Base-by-base conservation (phyloP, 192 early-diverging fungal species). In the Endogone sp. region DNA sequence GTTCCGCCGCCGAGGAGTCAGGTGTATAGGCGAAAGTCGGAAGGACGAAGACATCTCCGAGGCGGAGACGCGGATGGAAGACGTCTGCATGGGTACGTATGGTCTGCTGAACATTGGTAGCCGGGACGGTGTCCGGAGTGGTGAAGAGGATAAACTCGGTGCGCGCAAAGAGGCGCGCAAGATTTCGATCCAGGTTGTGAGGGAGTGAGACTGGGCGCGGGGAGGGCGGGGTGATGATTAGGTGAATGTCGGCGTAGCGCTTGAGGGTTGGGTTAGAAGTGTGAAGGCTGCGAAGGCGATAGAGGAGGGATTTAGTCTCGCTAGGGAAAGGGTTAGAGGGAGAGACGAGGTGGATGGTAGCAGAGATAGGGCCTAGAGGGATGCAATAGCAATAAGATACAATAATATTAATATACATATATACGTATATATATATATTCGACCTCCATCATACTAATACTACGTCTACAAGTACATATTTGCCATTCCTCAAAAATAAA, bases 101-200 rank as follows among this genome's bases (percentile, higher is more conserved):
- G 3, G 80, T 83, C 25, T 69, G 65, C 2, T 60, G 66, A 2
- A 79, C 25, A 26, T 68, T 63, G 8, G 77, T 69, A 31, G 80
- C 83, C 4, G 82, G 70, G 10, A 83, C 72, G 0, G 75, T 75
- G 62, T 79, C 71, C 9, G 74, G 62, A 25, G 79, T 76, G 27
- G 85, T 54, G 44, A 79, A 71, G 29, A 82, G 61, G 0, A 85
- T 71, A 56, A 75, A 87, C 44, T 87, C 85, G 3, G 81, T 75
- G 1, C 77, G 67, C 3, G 81, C 77, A 66, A 87, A 85, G 29
- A 87, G 74, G n/a, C 85, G 70, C 24, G 82, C 83, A 21, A 85
- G 24, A 58, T 85, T 85, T 8, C 81, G 81, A 37, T 87, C 80
- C 22, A 85, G 66, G 58, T 85, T 87, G 56, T 77, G 67, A 24